A percentile compares a stretch with the other conserved stretches of the same genome.
Evolutionary conservation across 345 rosid species (phyloP).

Genomic region (Geranium rotundifolium): DNA sequence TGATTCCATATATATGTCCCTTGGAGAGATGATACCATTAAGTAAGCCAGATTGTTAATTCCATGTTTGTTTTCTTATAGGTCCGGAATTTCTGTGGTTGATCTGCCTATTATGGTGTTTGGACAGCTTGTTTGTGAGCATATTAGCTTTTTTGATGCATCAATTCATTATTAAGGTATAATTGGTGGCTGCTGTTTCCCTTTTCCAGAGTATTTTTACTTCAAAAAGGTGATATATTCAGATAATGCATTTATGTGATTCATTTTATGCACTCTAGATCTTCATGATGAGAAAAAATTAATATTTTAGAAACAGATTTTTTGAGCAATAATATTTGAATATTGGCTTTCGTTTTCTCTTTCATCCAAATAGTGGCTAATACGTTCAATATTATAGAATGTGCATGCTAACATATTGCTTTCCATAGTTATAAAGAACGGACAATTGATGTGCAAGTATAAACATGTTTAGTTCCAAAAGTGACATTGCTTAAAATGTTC

Average conservation of each 20-base stretch:
- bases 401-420: not conserved
- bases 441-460: not conserved
- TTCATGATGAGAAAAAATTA: not conserved
- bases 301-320: not conserved
- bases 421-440: not conserved
- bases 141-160: conserved; percentile 4
- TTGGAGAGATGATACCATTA: conserved; percentile 94
- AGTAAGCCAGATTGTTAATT: conserved; percentile 40
- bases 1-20: conserved; percentile 90
- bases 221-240: not conserved
- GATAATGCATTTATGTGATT: not conserved
- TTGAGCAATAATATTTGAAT: not conserved
- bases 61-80: conserved; percentile 16
- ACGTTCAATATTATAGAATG: not conserved
- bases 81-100: conserved; percentile 14
- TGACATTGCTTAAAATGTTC: not conserved
- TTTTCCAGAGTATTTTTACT: not conserved
- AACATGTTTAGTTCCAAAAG: not conserved
- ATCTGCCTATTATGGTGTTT: conserved; percentile 9
- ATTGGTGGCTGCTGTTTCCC: not conserved
- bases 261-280: not conserved
- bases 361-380: not conserved
- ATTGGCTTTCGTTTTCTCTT: not conserved
- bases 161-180: conserved; percentile 7
- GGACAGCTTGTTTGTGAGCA: conserved; percentile 2